Base-by-base conservation (phyloP, 2,329 filamentous ascomycete genomes). In the Fusarium sulawesiense region DNA sequence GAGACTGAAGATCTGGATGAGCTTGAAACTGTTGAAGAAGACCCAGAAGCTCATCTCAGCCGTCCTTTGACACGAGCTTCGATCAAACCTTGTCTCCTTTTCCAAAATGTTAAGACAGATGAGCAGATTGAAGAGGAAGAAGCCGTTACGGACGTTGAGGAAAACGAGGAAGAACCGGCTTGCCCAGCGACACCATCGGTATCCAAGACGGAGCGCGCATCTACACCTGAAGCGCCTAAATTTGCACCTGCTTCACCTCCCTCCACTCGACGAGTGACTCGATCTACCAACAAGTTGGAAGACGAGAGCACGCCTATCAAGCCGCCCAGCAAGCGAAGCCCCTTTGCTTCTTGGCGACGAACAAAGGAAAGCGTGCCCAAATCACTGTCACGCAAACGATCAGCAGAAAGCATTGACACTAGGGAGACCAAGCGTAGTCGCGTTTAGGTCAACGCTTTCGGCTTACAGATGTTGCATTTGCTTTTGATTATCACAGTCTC, bases 81-180 rank as follows among this genome's bases (percentile, higher is more conserved):
- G 3, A 85, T 94, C 76, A 91, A 92, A 79, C 92, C 92, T 16
- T 88, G 91, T 34, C 86, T 93, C 11, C 85, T 94, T 10, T 94
- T 93, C 80, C 88, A 89, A 6, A 79, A 81, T 42, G 82, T 82
- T 66, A 84, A 84, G 70, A 82, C 76, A 72, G 79, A 75, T 72
- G 80, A 81, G 60, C 77, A 81, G 29, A 78, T 83, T 3, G 85
- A 89, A 53, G 85, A 89, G 56, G 88, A 89, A 56, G 89, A 92
- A 75, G 86, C 86, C 8, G 78, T 80, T 61, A 88, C 88, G 37
- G 85, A 90, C 73, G 83, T 89, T 44, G 88, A 90, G 72, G 88
- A 80, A 40, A 77, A 80, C 32, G 72, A 76, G 41, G 72, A 68
- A 40, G 76, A 73, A 51, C 66, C 60, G 29, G 70, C 74, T 21